Base-by-base conservation (phyloP, 1,139 yeast genomes). In the Yamadazyma dushanensis region DNA sequence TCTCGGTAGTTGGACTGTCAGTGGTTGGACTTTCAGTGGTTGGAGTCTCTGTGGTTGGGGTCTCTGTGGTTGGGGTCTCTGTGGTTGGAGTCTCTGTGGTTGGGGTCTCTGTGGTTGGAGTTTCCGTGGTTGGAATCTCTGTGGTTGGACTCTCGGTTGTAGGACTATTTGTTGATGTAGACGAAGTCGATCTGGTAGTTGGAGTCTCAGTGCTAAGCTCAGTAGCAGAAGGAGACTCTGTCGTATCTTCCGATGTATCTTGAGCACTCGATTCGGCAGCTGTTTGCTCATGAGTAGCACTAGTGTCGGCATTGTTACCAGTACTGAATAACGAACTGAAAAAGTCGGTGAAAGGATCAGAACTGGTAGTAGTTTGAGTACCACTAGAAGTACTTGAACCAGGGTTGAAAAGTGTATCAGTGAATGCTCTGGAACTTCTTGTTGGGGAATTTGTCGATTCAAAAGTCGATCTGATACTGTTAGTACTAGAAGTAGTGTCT, bases 311-410 rank as follows among this genome's bases (percentile, higher is more conserved):
- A 18, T 7, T 5, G n/a, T 31, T 25, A 23, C 19, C 34, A 18
- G 8, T 9, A 16, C 13, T 16, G 28, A 39, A 39, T 17, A 39
- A 36, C 8, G 42, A 39, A 26, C 38, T 33, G 32, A 39, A 35
- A 20, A 39, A 39, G 20, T 29, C 20, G 15, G 29, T 24, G 11
- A 39, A 17, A 5, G 37, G 16, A 24, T 26, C 34, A 10, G 39
- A n/a, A 26, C 26, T 19, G 10, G 35, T 25, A 13, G 37, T 13
- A 5, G 32, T 13, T 13, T 29, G 10, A 15, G 28, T 14, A 9
- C 4, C 15, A 15, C 13, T 7, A 26, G 30, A 15, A 4, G 26
- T 9, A 7, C 26, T 24, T 8, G 26, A 23, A 8, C 21, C n/a
- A 13, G 16, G 3, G 15, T 13, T 20, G 20, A 31, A 31, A 24